Percentiles rank a stretch among this genome's conserved stretches.
Evolutionary conservation across 768 basidiomycete species (phyloP).

Genomic region (Daedaleopsis nitida): DNA sequence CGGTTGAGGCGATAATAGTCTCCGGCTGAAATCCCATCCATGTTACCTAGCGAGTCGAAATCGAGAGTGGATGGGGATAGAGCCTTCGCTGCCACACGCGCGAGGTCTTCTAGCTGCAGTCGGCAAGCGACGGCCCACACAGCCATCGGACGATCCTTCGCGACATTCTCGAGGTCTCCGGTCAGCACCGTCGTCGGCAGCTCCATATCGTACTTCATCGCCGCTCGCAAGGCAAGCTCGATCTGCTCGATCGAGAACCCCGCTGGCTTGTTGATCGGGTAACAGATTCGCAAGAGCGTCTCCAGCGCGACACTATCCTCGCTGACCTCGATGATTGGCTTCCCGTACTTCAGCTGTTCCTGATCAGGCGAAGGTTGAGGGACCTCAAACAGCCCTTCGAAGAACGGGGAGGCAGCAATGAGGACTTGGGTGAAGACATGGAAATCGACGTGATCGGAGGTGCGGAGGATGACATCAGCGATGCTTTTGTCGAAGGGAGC

Average conservation of each 20-base stretch:
- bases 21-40: conserved; percentile 10
- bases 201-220: conserved; percentile 21
- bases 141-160: neutral
- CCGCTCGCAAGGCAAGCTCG: conserved; percentile 16
- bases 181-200: conserved; percentile 1
- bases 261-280: conserved; percentile 19
- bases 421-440: conserved; percentile 15
- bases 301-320: conserved; percentile 21
- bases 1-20: conserved; percentile 9
- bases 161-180: neutral
- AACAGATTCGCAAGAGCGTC: conserved; percentile 20
- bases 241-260: conserved; percentile 1
- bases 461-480: conserved; percentile 21
- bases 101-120: conserved; percentile 4
- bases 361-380: conserved; percentile 15
- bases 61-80: neutral
- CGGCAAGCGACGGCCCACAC: conserved; percentile 10
- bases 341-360: neutral
- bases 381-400: conserved; percentile 18
- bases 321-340: conserved; percentile 6
- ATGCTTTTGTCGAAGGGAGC: conserved; percentile 17
- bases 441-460: conserved; percentile 24
- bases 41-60: neutral
- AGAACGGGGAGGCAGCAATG: conserved; percentile 18
- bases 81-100: neutral